These are phyloP conservation scores for Talinum fruticosum DNA, from an alignment of 148 eudicot genomes.

Conservation along the genomic window DNA sequence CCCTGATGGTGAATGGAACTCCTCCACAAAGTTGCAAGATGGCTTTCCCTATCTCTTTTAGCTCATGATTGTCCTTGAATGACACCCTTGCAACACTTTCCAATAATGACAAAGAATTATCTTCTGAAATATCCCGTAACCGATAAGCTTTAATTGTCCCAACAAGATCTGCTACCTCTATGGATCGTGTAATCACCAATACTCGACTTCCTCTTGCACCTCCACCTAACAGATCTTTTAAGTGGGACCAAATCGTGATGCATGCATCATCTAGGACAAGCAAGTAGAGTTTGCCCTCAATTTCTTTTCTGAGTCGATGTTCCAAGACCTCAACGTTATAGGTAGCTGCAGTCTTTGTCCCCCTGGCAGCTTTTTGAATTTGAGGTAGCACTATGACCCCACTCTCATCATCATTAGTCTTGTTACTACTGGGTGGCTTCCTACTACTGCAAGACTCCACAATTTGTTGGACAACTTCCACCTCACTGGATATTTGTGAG, in stretches of 20 bases:
- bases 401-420: neutral
- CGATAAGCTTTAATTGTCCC: neutral
- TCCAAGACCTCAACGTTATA: neutral
- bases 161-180: slow-evolving; percentile 1
- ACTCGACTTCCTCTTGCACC: slow-evolving; percentile 26
- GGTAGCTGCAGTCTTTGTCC: neutral
- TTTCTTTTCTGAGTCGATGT: slow-evolving; percentile 21
- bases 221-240: slow-evolving; percentile 14
- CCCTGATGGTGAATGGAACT: slow-evolving; percentile 25
- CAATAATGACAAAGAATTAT: slow-evolving; percentile 15
- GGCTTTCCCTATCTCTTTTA: slow-evolving; percentile 4
- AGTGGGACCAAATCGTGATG: slow-evolving; percentile 7
- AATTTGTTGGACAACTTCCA: slow-evolving; percentile 16
- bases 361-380: neutral
- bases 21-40: slow-evolving; percentile 16
- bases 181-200: slow-evolving; percentile 12
- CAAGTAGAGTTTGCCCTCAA: slow-evolving; percentile 25
- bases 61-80: neutral
- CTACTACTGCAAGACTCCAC: slow-evolving; percentile 17
- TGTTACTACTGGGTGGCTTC: slow-evolving; percentile 3
- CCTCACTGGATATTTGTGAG: slow-evolving; percentile 12
- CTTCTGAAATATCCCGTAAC: slow-evolving; percentile 1
- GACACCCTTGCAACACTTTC: neutral
- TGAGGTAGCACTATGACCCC: neutral
- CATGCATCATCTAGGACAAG: slow-evolving; percentile 30